phyloP scores from a whole-genome alignment of 2,329 filamentous ascomycete genomes.

The Ophiostoma sp. region DNA sequence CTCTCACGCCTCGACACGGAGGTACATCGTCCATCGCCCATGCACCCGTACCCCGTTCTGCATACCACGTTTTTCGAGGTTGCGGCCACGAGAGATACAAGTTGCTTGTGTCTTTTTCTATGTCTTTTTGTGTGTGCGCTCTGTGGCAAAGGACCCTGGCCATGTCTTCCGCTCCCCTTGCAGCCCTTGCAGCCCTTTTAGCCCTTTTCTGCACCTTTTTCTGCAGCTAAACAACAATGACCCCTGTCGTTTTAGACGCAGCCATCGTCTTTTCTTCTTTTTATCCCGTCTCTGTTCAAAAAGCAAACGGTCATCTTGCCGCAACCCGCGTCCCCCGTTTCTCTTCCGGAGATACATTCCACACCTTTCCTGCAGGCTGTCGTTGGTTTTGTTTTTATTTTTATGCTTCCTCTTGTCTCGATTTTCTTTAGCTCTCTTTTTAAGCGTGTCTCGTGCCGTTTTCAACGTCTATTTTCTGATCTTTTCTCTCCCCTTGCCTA shows the following conservation, averaged over 20 bases:
- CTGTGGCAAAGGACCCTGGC: slow-evolving; percentile 14
- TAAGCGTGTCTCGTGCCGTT: slow-evolving; percentile 8
- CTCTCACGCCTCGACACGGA: not conserved
- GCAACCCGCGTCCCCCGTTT: slow-evolving; percentile 18
- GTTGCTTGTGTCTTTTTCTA: not conserved
- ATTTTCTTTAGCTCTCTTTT: not conserved
- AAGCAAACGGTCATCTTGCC: slow-evolving; percentile 21
- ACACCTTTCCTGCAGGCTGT: not conserved
- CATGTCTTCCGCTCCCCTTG: not conserved
- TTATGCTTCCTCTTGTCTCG: not conserved
- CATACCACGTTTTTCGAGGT: not conserved
- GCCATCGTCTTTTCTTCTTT: slow-evolving; percentile 12
- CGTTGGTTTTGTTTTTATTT: not conserved
- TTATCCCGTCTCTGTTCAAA: not conserved
- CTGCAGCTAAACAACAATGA: slow-evolving; percentile 7
- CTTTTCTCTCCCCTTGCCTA: too few species aligned
- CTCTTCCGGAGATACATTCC: not conserved
- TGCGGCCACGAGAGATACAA: not conserved
- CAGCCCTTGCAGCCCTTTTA: slow-evolving; percentile 5
- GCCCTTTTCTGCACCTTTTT: slow-evolving; percentile 15
- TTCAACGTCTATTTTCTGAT: not conserved
- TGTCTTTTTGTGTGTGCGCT: not conserved
- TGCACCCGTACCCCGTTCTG: slow-evolving; percentile 2
- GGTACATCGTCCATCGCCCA: not conserved
- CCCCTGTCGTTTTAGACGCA: slow-evolving; percentile 24